Conservation (phyloP, 73 alveolate genomes). For the Symbiodinium natans region DNA sequence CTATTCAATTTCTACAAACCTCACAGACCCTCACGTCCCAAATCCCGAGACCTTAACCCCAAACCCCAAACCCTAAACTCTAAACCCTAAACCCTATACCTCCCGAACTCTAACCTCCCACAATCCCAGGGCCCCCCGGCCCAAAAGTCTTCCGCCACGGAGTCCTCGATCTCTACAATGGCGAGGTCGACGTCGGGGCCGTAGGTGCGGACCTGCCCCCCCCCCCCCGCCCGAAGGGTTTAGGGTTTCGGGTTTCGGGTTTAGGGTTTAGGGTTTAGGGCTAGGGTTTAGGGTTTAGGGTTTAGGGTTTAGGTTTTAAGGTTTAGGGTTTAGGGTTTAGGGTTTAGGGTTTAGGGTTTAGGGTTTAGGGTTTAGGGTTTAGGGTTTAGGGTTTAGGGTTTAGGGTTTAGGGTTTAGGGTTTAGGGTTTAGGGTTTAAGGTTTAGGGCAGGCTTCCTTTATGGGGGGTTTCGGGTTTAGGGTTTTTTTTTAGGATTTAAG, state of each 20-base stretch:
- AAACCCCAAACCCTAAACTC: neutral
- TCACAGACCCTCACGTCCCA: neutral
- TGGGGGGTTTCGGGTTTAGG: too few species aligned
- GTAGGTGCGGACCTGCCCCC: slow-evolving; percentile 25
- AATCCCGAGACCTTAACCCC: neutral
- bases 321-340: too few species aligned
- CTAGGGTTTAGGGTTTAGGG: too few species aligned
- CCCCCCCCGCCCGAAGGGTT: too few species aligned
- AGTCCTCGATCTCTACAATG: slow-evolving; percentile 38
- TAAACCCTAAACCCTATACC: neutral
- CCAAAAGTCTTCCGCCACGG: slow-evolving; percentile 57
- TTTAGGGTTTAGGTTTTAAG: too few species aligned
- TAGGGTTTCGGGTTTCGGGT: too few species aligned
- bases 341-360: too few species aligned
- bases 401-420: neutral
- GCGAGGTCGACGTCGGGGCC: slow-evolving; percentile 47
- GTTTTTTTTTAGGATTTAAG: too few species aligned
- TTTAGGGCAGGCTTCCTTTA: too few species aligned
- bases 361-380: neutral
- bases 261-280: too few species aligned
- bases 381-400: neutral
- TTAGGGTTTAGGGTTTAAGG: neutral
- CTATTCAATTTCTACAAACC: neutral
- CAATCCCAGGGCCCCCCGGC: neutral
- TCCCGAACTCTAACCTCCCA: neutral